Evolutionary conservation across 2,329 filamentous ascomycete species (phyloP).

Genomic region (Sporothrix dimorphospora): DNA sequence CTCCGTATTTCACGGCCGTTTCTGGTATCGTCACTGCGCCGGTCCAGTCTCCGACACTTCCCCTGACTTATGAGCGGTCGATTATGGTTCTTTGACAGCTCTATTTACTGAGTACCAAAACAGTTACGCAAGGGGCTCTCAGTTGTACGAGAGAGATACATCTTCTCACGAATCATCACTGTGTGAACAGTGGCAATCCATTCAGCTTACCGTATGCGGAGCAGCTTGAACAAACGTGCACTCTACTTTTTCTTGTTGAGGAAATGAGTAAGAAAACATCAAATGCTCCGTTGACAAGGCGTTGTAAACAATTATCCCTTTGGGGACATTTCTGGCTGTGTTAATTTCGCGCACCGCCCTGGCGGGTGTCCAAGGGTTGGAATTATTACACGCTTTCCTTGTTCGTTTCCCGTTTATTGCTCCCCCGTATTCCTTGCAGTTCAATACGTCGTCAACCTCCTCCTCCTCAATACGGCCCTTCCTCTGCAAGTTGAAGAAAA

Average conservation of each 20-base stretch:
- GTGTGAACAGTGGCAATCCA: not conserved
- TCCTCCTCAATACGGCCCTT: not conserved
- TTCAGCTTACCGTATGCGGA: not conserved
- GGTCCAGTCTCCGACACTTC: too few relatives aligned
- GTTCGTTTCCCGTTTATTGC: not conserved
- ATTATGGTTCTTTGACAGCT: not conserved
- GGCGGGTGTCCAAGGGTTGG: not conserved
- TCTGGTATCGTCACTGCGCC: too few relatives aligned
- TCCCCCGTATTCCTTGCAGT: not conserved
- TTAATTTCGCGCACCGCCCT: slow-evolving; percentile 13
- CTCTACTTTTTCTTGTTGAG: not conserved
- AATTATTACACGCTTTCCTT: not conserved
- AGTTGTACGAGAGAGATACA: not conserved
- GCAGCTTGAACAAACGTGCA: not conserved
- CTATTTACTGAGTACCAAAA: not conserved
- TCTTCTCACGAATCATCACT: not conserved
- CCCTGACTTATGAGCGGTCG: not conserved
- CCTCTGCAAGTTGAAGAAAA: not conserved
- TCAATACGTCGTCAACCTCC: not conserved
- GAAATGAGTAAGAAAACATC: not conserved
- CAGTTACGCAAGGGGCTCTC: too few relatives aligned
- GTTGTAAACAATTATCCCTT: slow-evolving; percentile 5
- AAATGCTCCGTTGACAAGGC: not conserved
- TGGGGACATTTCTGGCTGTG: not conserved
- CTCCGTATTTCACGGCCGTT: too few relatives aligned